Conservation (phyloP, 164 flowering plant genomes). For the Brasenia schreberi region DNA sequence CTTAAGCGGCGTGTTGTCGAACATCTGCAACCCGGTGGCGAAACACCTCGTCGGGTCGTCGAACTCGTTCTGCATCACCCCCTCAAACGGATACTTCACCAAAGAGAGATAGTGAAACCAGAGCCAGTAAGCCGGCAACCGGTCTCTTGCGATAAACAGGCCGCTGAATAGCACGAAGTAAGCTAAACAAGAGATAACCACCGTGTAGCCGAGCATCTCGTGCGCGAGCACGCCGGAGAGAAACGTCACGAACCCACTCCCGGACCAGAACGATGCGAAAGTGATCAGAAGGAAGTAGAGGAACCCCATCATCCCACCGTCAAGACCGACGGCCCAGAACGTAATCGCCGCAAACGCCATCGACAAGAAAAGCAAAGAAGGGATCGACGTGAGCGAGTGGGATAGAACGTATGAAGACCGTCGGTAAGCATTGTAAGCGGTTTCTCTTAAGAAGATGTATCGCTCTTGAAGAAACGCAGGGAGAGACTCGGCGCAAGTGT, state of each 20-base stretch:
- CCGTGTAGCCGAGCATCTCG: constrained; percentile 75
- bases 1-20: constrained; percentile 70
- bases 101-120: constrained; percentile 91
- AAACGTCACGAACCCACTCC: constrained; percentile 85
- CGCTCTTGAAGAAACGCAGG: constrained; percentile 87
- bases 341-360: constrained; percentile 51
- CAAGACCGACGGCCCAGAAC: constrained; percentile 71
- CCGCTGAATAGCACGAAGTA: constrained; percentile 89
- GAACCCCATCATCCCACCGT: constrained; percentile 61
- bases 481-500: constrained; percentile 88
- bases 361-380: constrained; percentile 52
- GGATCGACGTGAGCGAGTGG: constrained; percentile 50
- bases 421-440: constrained; percentile 89
- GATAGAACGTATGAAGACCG: constrained; percentile 80
- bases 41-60: constrained; percentile 49
- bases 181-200: constrained; percentile 67
- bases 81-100: constrained; percentile 83
- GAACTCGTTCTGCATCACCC: constrained; percentile 66
- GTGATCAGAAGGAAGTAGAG: constrained; percentile 47
- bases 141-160: constrained; percentile 63
- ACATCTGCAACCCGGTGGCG: constrained; percentile 62
- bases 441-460: constrained; percentile 90
- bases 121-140: constrained; percentile 79
- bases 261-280: constrained; percentile 84
- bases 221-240: constrained; percentile 72